These are phyloP conservation scores for Salix brachista DNA, from an alignment of 345 rosid genomes.

Conservation along the genomic window DNA sequence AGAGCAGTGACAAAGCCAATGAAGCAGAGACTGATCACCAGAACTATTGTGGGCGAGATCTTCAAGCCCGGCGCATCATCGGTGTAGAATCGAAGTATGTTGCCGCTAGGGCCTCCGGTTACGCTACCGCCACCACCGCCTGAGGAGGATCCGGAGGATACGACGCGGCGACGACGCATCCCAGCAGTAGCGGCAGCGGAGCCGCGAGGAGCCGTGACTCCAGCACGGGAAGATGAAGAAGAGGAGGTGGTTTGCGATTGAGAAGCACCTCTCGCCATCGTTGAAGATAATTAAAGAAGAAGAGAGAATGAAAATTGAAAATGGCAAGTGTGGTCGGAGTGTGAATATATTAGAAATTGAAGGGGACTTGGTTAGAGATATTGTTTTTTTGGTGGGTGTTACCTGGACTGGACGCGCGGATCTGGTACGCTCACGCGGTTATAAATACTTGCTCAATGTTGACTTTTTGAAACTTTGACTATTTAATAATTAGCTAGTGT, in stretches of 20 bases:
- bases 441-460: no score
- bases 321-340: no score
- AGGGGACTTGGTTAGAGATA: no score
- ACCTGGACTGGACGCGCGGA: no score
- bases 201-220: conserved; percentile 75
- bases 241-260: conserved; percentile 65
- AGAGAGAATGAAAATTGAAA: no score
- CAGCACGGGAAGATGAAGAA: conserved; percentile 60
- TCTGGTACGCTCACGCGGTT: no score
- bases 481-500: no score
- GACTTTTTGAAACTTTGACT: no score
- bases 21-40: conserved; percentile 92
- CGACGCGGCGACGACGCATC: conserved; percentile 80
- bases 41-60: conserved; percentile 90
- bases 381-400: no score
- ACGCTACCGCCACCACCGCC: conserved; percentile 28
- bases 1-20: conserved; percentile 93
- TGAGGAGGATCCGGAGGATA: conserved; percentile 36
- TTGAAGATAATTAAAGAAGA: background rate
- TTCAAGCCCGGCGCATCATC: conserved; percentile 90
- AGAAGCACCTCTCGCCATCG: conserved; percentile 82
- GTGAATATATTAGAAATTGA: no score
- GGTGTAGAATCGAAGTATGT: conserved; percentile 95
- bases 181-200: conserved; percentile 90
- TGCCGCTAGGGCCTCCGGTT: conserved; percentile 38